phyloP scores from a whole-genome alignment of 2,329 filamentous ascomycete species.

The Colletotrichum chrysophilum region DNA sequence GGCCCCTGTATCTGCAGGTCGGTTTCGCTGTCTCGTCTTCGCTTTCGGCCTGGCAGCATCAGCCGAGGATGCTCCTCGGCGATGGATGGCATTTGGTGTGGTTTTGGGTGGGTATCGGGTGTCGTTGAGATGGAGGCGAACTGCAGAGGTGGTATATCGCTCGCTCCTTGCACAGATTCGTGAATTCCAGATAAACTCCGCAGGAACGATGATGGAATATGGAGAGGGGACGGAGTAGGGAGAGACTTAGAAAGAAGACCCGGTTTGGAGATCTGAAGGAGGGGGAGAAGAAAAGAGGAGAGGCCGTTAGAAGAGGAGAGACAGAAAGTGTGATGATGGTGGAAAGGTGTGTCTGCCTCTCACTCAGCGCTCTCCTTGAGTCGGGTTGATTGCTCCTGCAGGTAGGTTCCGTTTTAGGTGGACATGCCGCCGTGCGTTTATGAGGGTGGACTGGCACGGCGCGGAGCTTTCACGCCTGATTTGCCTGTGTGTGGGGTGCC shows the following conservation, averaged over 20 bases:
- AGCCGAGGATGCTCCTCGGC: conserved; percentile 22
- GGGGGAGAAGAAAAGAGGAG: neutral
- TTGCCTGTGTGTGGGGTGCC: neutral
- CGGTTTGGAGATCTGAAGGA: neutral
- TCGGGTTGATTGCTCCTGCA: conserved; percentile 4
- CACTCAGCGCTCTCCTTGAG: conserved; percentile 1
- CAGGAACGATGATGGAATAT: neutral
- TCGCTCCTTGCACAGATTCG: neutral
- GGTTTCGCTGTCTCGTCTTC: conserved; percentile 23
- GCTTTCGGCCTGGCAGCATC: conserved; percentile 16
- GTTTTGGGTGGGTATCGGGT: neutral
- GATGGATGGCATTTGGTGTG: conserved; percentile 19
- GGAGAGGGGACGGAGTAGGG: neutral
- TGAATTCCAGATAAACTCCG: neutral
- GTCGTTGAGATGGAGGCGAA: neutral
- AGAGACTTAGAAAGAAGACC: neutral
- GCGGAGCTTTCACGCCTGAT: conserved; percentile 13
- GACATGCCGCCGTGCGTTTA: neutral
- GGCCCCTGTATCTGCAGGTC: conserved; percentile 7
- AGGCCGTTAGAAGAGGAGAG: neutral
- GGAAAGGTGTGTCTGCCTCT: neutral
- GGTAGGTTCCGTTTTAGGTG: conserved; percentile 3
- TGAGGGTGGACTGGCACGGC: neutral
- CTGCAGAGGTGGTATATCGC: neutral
- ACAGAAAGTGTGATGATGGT: neutral